Base-by-base conservation (phyloP, 2,329 filamentous ascomycete species). In the Beauveria medogensis region DNA sequence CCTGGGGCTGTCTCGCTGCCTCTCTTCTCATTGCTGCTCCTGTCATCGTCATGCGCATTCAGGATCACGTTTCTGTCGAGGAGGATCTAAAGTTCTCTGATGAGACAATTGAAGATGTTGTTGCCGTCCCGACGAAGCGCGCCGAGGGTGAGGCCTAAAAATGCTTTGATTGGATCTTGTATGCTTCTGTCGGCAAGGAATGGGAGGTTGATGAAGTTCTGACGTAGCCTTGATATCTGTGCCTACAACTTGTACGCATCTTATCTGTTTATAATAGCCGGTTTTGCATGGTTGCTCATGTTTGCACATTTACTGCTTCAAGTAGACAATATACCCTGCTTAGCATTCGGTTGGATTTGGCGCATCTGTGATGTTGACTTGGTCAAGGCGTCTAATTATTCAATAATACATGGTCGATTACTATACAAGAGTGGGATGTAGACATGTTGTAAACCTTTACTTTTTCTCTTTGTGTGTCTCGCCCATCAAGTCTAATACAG, bases 51-150 rank as follows among this genome's bases (percentile, higher is more conserved):
- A 76, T 85, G 68, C 89, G 88, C 76, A 88, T 97, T 72, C 82
- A 89, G 72, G 91, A 96, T 67, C 89, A 87, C n/a, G 84, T 91
- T n/a, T 72, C 82, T 1, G 68, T 96, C 5, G 90, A 93, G 73
- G 87, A 92, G 59, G 92, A 97, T 73, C 77, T 96, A 56, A 85
- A 86, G 70, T 92, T 91, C 72, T 91, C 89, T 22, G 92, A 96
- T 69, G 90, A 94, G 81, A 94, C 88, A 0, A 69, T 88, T 18
- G 84, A 82, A 28, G 90, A 96, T 66, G 87, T 96, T 16, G 70
- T 73, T 14, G 69, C 53, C 10, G 37, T 48, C 4, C 61, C 48
- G 3, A 57, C 50, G 51, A 60, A 63, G 46, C 41, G 34, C 16
- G 14, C 44, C 3, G 51, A 55, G 12, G 26, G 24, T 26, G 43